Evolutionary conservation across 805 yeast species (phyloP).

Genomic region (Kodamaea kaohsiungensis): DNA sequence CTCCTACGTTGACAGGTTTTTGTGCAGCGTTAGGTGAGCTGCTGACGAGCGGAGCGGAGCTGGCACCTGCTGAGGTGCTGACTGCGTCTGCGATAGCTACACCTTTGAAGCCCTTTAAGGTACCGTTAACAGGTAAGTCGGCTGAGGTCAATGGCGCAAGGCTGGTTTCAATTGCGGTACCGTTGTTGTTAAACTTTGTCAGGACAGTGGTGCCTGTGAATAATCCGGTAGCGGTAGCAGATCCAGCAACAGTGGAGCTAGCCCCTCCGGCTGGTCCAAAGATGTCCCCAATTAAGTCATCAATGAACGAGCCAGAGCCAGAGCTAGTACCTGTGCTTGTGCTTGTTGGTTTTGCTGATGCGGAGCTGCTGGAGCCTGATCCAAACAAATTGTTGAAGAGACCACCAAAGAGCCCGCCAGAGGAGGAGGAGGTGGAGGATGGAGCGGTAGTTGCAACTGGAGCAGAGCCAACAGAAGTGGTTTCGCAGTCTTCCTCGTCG

Average conservation of each 20-base stretch:
- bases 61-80: conserved; percentile 11
- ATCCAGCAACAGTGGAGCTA: conserved; percentile 2
- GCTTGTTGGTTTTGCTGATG: conserved; percentile 4
- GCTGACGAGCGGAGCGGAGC: conserved; percentile 7
- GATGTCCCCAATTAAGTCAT: conserved; percentile 5
- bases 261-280: conserved; percentile 3
- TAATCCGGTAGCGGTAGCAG: conserved; percentile 2
- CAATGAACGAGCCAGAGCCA: conserved; percentile 8
- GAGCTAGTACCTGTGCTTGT: conserved; percentile 1
- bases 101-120: neutral
- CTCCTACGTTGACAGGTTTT: conserved; percentile 6
- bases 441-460: conserved; percentile 11
- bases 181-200: conserved; percentile 4
- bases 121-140: conserved; percentile 3
- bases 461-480: conserved; percentile 13
- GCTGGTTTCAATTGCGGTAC: conserved; percentile 7
- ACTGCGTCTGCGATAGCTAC: neutral
- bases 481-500: conserved; percentile 15
- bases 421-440: conserved; percentile 9
- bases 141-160: conserved; percentile 2
- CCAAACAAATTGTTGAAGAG: conserved; percentile 2
- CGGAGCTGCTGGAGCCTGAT: neutral
- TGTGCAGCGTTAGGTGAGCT: conserved; percentile 15
- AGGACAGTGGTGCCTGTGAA: conserved; percentile 1
- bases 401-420: neutral